Base-by-base conservation (phyloP, 495 filamentous ascomycete species). In the Lichenothelia convexa region DNA sequence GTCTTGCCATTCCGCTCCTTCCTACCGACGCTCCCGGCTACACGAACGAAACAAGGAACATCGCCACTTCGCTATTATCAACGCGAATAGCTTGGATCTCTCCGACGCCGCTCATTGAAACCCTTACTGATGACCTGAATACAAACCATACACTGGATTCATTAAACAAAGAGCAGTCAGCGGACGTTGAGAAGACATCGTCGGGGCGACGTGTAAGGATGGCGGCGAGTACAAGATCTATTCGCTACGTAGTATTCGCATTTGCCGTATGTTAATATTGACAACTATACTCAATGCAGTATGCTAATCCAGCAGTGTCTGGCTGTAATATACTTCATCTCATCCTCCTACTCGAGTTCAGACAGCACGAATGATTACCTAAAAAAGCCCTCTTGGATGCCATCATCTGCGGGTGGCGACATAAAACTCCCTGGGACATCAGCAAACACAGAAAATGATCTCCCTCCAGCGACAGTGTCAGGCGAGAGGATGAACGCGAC, bases 221-320 rank as follows among this genome's bases (percentile, higher is more conserved):
- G 55, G 53, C 55, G 8, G 53, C 51, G 37, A 47, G 49, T 13
- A 49, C 51, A 41, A 42, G 56, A 12, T 59, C 58, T 35, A 31
- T 87, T 53, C 82, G 91, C 54, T 94, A 95, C 60, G 73, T 93
- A 45, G 59, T 93, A 40, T 71, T 94, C 47, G 78, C 84, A 39
- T 71, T 82, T 49, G 73, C 91, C 45, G 89, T 95, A 61, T 53
- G 80, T 63, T 29, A 15, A 24, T 31, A 15, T 26, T 2, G 3
- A 36, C 18, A n/a, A 22, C 6, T 21, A 27, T 18, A 6, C 18
- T 4, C 11, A 23, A 3, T 5, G 15, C 7, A 15, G 15, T 32
- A 19, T 41, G 17, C 43, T 19, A 12, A 49, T 40, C 1, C 15
- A 22, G 18, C 9, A 91, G 81, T 71, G 70, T 35, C 53, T 91